A percentile compares a stretch with the other conserved stretches of the same genome.
Evolutionary conservation across 768 basidiomycete species (phyloP).

Genomic region (Mrakia blollopis): DNA sequence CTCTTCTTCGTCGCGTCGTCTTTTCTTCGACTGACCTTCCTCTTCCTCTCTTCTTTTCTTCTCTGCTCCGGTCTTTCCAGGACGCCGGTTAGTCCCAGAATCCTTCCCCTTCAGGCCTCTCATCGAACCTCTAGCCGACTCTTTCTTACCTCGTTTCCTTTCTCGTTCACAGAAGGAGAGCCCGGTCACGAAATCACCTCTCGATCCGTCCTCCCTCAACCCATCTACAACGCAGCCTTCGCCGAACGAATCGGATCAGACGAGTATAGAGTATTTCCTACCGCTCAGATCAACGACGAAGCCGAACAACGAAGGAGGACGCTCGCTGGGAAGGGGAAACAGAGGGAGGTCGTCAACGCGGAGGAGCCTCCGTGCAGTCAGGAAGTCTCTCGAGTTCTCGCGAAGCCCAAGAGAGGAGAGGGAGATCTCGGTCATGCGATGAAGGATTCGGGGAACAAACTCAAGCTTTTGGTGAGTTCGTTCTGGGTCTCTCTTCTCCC

Average conservation of each 20-base stretch:
- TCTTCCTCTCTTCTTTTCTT: not conserved
- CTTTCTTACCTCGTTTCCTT: not conserved
- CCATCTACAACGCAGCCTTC: constrained; percentile 10
- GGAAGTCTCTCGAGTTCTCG: not conserved
- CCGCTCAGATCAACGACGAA: not conserved
- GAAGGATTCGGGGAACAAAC: constrained; percentile 1
- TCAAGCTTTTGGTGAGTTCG: not conserved
- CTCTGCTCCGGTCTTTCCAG: not conserved
- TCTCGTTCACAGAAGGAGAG: not conserved
- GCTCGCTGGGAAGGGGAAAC: constrained; percentile 3
- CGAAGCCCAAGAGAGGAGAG: constrained; percentile 2
- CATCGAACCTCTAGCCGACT: not conserved
- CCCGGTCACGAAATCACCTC: not conserved
- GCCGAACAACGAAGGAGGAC: constrained; percentile 3
- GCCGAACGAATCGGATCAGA: not conserved
- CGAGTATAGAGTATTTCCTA: not conserved
- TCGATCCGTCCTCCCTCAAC: not conserved
- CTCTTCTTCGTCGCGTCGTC: not conserved
- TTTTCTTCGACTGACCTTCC: not conserved
- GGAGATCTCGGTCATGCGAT: constrained; percentile 3
- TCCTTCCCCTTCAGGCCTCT: not conserved
- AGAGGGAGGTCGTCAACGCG: not conserved
- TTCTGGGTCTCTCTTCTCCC: not conserved
- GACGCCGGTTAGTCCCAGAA: not conserved
- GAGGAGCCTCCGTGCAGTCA: not conserved